Percentiles rank a stretch among this genome's conserved stretches.
These are phyloP conservation scores for Aphanocladium album DNA, from an alignment of 2,329 filamentous ascomycete species.

Conservation along the genomic window DNA sequence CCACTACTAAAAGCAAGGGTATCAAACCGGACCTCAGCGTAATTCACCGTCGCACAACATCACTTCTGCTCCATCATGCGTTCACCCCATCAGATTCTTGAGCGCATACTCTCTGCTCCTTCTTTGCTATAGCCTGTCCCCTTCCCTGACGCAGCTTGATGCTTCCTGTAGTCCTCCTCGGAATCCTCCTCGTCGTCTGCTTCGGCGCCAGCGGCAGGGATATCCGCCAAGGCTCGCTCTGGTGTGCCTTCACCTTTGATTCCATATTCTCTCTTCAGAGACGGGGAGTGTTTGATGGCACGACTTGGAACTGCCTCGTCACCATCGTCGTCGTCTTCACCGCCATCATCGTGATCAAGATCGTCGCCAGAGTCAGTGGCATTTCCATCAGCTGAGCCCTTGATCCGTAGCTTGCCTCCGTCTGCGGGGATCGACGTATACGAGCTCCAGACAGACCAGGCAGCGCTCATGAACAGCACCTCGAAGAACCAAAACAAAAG, in stretches of 20 bases:
- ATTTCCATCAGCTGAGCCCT: slow-evolving; percentile 13
- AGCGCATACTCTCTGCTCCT: slow-evolving; percentile 4
- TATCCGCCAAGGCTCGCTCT: slow-evolving; percentile 26
- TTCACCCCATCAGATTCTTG: background rate
- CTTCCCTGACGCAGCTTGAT: background rate
- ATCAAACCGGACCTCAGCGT: background rate
- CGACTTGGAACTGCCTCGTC: slow-evolving; percentile 34
- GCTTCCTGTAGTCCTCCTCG: slow-evolving; percentile 6
- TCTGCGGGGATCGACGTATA: slow-evolving; percentile 22
- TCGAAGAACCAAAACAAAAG: slow-evolving; percentile 72
- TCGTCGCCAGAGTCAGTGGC: slow-evolving; percentile 12
- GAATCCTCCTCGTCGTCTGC: slow-evolving; percentile 42
- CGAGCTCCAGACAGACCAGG: slow-evolving; percentile 54
- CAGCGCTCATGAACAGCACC: slow-evolving; percentile 58
- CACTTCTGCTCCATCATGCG: background rate
- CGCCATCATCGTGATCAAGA: slow-evolving; percentile 23
- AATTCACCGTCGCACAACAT: background rate
- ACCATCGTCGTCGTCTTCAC: slow-evolving; percentile 33
- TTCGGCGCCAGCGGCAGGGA: slow-evolving; percentile 33
- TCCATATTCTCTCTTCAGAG: slow-evolving; percentile 30
- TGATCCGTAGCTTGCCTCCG: slow-evolving; percentile 11
- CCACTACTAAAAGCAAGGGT: background rate
- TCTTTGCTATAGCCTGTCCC: slow-evolving; percentile 9
- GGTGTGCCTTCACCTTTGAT: slow-evolving; percentile 18
- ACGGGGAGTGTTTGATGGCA: slow-evolving; percentile 21